Conservation (phyloP, 768 basidiomycete genomes). For the Tricholoma saponaceum region DNA sequence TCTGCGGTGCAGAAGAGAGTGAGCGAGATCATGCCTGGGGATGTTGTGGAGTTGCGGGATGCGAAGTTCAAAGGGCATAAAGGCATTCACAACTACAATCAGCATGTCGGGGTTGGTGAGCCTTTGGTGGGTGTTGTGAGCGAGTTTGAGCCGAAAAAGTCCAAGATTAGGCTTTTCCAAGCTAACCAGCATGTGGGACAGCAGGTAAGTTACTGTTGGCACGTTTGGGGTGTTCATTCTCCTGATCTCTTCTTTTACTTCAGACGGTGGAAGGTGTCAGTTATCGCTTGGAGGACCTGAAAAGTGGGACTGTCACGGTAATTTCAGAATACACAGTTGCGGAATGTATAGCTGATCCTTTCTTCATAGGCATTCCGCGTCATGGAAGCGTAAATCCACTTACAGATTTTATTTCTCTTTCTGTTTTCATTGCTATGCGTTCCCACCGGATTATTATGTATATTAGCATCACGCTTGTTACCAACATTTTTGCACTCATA, state of each 20-base stretch:
- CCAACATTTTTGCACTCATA: not conserved
- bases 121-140: constrained; percentile 70
- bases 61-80: constrained; percentile 78
- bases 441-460: constrained; percentile 3
- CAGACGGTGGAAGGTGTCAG: constrained; percentile 72
- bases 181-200: constrained; percentile 85
- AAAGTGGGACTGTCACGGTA: constrained; percentile 81
- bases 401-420: not conserved
- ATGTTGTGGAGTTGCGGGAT: constrained; percentile 71
- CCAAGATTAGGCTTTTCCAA: constrained; percentile 80
- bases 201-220: constrained; percentile 50
- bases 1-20: constrained; percentile 62
- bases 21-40: constrained; percentile 85
- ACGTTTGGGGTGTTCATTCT: not conserved
- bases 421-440: not conserved
- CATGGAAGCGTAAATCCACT: constrained; percentile 26
- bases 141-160: constrained; percentile 85
- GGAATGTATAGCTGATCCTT: not conserved
- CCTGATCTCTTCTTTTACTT: not conserved
- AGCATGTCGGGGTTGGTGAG: constrained; percentile 47
- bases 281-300: constrained; percentile 86
- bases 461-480: constrained; percentile 1
- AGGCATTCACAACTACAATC: constrained; percentile 70
- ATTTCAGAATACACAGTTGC: constrained; percentile 11
- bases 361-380: constrained; percentile 35